phyloP scores from a whole-genome alignment of 177 flowering plant species.

The Vitis hybrid region DNA sequence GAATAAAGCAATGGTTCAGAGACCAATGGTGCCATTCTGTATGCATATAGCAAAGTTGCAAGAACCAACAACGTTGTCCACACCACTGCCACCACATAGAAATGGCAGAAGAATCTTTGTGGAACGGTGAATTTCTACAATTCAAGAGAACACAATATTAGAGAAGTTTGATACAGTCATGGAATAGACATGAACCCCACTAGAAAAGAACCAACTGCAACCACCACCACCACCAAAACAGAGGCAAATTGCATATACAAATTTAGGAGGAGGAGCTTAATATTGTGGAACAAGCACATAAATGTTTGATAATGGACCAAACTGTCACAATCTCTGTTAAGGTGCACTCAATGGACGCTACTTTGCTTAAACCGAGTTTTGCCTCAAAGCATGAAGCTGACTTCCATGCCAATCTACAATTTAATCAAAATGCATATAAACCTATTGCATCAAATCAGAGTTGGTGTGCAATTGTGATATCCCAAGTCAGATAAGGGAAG shows the following conservation, averaged over 20 bases:
- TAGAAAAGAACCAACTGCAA: background rate
- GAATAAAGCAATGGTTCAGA: constrained; percentile 44
- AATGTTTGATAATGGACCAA: too few species aligned
- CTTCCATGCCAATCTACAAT: too few species aligned
- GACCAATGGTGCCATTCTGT: constrained; percentile 32
- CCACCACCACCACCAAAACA: background rate
- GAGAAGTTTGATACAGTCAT: background rate
- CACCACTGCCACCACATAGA: constrained; percentile 58
- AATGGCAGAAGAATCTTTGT: constrained; percentile 81
- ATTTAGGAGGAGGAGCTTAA: too few species aligned
- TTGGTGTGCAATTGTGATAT: too few species aligned
- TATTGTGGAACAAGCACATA: too few species aligned
- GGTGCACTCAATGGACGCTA: too few species aligned
- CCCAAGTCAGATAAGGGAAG: too few species aligned
- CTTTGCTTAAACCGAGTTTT: too few species aligned
- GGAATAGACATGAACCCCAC: background rate
- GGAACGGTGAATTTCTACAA: constrained; percentile 79
- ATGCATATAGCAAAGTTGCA: constrained; percentile 70
- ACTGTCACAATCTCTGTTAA: too few species aligned
- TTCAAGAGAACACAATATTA: constrained; percentile 14
- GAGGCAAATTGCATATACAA: background rate
- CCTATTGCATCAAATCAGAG: too few species aligned
- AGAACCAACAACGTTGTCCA: constrained; percentile 73
- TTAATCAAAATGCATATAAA: too few species aligned
- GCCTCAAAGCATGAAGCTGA: too few species aligned